Evolutionary conservation across 2,329 filamentous ascomycete genomes (phyloP), one percentile per base, ranked within the genome.

Genomic region (Pyricularia sp.): DNA sequence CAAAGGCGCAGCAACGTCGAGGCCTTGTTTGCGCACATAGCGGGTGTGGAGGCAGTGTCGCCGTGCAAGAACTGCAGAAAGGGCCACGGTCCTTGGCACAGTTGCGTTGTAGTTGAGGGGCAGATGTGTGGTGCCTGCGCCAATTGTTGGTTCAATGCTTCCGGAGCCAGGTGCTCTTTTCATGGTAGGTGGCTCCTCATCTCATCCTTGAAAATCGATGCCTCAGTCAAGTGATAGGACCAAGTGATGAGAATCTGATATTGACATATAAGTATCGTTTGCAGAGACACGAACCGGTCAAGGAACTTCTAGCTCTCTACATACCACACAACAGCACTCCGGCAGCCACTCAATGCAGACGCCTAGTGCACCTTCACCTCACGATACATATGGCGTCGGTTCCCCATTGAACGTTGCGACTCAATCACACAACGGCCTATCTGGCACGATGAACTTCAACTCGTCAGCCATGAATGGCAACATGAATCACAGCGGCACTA

Each of bases 91-190:
- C 86, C 86, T 0, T 88, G 85, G 85, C 84, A 80, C 0, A 79
- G 80, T 20, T 88, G 86, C 71, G 80, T 88, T n/a, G 78, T 87
- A n/a, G 83, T 86, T 26, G 83, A 84, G 65, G 85, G 86, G 1
- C 84, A 86, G 73, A 85, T 88, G 84, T 87, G 84, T 70, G 86
- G 86, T 11, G 87, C 84, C 73, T 88, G 86, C 71, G 83, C 85
- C 69, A 88, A 88, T 73, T 88, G 86, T 74, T 88, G 86, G 86
- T 88, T 85, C 76, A 88, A 88, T 69, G 86, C 86, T 9, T 87
- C 85, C 67, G 86, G 86, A 11, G 82, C 84, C 11, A 78, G 86
- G 67, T 88, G 86, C 70, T 87, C 85, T 17, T 88, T 87, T 73
- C 86, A 88, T 70, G 85, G 86, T 87, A 78, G 71, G 83, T 75